A percentile compares a stretch with the other conserved stretches of the same genome.
phyloP scores from a whole-genome alignment of 1,284 basidiomycete species.

The Boletellus deceptivus region DNA sequence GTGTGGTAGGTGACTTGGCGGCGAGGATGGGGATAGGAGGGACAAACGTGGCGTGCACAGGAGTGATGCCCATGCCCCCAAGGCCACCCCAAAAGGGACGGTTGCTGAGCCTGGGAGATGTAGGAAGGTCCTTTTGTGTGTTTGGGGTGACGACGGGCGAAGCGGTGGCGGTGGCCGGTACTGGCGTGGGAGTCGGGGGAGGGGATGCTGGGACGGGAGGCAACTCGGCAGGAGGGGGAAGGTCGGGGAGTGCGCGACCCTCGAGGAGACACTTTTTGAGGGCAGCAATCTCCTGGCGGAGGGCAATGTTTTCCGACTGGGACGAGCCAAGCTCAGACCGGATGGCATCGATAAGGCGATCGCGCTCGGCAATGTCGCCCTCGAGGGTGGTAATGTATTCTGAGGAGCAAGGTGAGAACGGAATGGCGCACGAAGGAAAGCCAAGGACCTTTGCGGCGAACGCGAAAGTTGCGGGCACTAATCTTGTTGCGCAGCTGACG shows the following conservation, averaged over 20 bases:
- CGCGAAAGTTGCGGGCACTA: constrained; percentile 91
- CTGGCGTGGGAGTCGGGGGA: constrained; percentile 28
- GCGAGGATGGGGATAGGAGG: constrained; percentile 49
- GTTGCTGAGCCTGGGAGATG: constrained; percentile 51
- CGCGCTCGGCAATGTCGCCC: constrained; percentile 90
- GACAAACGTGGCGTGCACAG: constrained; percentile 82
- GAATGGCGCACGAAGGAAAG: constrained; percentile 1
- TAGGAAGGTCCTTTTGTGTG: constrained; percentile 79
- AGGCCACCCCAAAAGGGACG: constrained; percentile 77
- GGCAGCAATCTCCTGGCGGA: constrained; percentile 80
- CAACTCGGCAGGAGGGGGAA: constrained; percentile 48
- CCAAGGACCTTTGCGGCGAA: constrained; percentile 78
- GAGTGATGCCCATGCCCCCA: constrained; percentile 68
- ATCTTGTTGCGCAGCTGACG: constrained; percentile 97
- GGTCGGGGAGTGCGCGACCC: constrained; percentile 43
- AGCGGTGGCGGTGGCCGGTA: constrained; percentile 16
- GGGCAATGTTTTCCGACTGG: constrained; percentile 79
- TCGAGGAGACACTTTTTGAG: constrained; percentile 80
- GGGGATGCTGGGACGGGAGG: constrained; percentile 37
- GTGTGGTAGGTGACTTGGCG: constrained; percentile 14
- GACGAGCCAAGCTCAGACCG: constrained; percentile 81
- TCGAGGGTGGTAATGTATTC: constrained; percentile 95
- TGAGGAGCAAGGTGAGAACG: constrained; percentile 26
- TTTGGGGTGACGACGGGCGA: constrained; percentile 62
- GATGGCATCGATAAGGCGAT: constrained; percentile 86